Conservation (phyloP, 768 basidiomycete genomes). For the Polyporus arcularius region DNA sequence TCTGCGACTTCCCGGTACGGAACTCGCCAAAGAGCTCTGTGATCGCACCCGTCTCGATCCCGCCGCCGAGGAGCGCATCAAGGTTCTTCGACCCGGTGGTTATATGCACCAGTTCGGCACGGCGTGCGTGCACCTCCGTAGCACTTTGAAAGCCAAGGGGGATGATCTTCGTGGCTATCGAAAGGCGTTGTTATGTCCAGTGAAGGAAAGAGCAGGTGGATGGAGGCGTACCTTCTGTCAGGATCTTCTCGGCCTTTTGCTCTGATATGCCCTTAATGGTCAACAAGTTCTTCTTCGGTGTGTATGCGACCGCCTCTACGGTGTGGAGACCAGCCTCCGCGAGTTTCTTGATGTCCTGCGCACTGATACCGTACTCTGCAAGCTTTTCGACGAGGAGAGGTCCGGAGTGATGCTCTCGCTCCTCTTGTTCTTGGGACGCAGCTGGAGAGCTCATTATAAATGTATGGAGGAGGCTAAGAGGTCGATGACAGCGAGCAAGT, state of each 20-base stretch:
- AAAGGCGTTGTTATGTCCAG: neutral
- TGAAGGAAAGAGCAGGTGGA: too few species aligned
- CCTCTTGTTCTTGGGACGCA: slow-evolving; percentile 49
- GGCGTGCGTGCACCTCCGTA: slow-evolving; percentile 93
- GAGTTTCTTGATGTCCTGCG: slow-evolving; percentile 95
- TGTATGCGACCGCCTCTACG: slow-evolving; percentile 94
- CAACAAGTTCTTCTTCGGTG: slow-evolving; percentile 89
- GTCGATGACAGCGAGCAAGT: too few species aligned
- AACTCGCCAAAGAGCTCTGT: slow-evolving; percentile 99
- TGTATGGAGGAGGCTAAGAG: neutral
- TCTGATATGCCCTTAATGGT: slow-evolving; percentile 97
- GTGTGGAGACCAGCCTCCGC: slow-evolving; percentile 90
- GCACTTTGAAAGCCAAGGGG: slow-evolving; percentile 98
- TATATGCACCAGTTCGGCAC: slow-evolving; percentile 94
- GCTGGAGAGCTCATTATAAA: slow-evolving; percentile 56
- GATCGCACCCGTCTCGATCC: slow-evolving; percentile 97
- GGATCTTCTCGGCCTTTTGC: slow-evolving; percentile 94
- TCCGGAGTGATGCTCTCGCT: slow-evolving; percentile 60
- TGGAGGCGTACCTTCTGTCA: slow-evolving; percentile 71
- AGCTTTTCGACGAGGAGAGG: slow-evolving; percentile 84
- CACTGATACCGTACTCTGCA: slow-evolving; percentile 85
- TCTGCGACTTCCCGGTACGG: slow-evolving; percentile 95
- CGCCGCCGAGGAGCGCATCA: slow-evolving; percentile 94
- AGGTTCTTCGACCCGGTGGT: slow-evolving; percentile 96
- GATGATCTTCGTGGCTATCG: slow-evolving; percentile 87